A percentile compares a stretch with the other conserved stretches of the same genome.
These are phyloP conservation scores for Nakazawaea laoshanensis DNA, from an alignment of 805 yeast genomes.

Conservation along the genomic window DNA sequence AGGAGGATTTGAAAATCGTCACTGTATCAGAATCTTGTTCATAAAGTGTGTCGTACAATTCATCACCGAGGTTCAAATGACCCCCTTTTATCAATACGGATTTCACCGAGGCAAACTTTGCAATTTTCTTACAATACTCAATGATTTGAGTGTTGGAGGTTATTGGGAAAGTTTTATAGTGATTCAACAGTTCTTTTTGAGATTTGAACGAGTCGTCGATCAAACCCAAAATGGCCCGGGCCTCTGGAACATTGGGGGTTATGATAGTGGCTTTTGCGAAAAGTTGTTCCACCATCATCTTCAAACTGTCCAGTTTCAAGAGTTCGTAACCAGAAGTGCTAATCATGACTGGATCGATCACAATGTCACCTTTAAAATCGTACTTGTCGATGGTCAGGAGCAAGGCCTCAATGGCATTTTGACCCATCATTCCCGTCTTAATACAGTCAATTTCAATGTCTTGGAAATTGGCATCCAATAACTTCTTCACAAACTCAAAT, in stretches of 20 bases:
- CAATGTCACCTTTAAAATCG: constrained; percentile 28
- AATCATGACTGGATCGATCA: constrained; percentile 79
- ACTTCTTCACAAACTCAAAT: constrained; percentile 31
- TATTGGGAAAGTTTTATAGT: constrained; percentile 3
- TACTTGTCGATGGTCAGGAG: constrained; percentile 23
- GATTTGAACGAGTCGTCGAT: constrained; percentile 16
- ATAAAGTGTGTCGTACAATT: constrained; percentile 47
- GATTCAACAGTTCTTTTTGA: constrained; percentile 24
- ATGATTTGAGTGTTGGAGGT: background rate
- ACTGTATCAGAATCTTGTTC: constrained; percentile 26
- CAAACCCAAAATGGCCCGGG: constrained; percentile 29
- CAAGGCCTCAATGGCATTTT: constrained; percentile 43
- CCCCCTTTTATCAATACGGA: constrained; percentile 77
- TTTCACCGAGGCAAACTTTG: constrained; percentile 30
- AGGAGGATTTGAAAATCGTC: constrained; percentile 38
- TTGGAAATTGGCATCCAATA: constrained; percentile 43
- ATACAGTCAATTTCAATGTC: constrained; percentile 59
- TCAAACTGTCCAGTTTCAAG: constrained; percentile 37
- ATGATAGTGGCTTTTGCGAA: constrained; percentile 48
- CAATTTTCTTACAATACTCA: constrained; percentile 28
- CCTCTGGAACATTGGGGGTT: constrained; percentile 76
- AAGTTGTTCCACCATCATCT: constrained; percentile 30
- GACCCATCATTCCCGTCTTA: constrained; percentile 73
- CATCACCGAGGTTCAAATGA: constrained; percentile 42
- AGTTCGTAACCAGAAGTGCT: constrained; percentile 69